Conservation (phyloP, 2,329 filamentous ascomycete genomes). For the Fusarium sp. region DNA sequence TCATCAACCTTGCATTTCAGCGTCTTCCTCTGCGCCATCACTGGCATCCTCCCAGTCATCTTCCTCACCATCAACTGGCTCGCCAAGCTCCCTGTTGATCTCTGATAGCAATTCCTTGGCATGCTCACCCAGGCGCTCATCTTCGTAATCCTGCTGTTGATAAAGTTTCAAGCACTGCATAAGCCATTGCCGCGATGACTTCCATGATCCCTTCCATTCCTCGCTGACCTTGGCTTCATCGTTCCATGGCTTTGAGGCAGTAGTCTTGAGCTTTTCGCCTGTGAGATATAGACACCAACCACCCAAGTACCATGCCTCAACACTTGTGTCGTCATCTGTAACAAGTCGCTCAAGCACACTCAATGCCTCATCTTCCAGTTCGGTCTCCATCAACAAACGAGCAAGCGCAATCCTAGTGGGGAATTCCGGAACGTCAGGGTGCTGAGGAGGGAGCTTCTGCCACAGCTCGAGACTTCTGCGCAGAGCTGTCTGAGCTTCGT, state of each 20-base stretch:
- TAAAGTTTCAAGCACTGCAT: conserved; percentile 84
- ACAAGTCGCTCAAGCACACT: conserved; percentile 85
- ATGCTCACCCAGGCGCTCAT: conserved; percentile 79
- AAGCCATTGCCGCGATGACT: conserved; percentile 83
- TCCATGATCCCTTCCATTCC: conserved; percentile 69
- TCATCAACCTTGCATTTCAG: conserved; percentile 60
- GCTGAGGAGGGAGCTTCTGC: conserved; percentile 77
- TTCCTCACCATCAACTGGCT: conserved; percentile 62
- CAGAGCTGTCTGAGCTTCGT: conserved; percentile 83
- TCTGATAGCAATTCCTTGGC: conserved; percentile 73
- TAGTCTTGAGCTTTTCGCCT: conserved; percentile 68
- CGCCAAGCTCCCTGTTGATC: conserved; percentile 71
- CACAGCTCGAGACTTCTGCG: conserved; percentile 82
- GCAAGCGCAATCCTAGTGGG: conserved; percentile 84
- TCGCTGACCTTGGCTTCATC: conserved; percentile 49
- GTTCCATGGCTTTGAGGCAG: conserved; percentile 47
- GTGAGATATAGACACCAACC: conserved; percentile 90
- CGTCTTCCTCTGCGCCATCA: conserved; percentile 60
- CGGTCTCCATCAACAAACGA: conserved; percentile 87
- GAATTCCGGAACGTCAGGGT: conserved; percentile 82
- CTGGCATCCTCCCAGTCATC: conserved; percentile 64
- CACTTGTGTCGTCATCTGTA: conserved; percentile 88
- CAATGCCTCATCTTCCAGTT: conserved; percentile 84
- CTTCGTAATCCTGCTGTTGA: conserved; percentile 81
- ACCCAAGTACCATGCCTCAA: conserved; percentile 96